These are phyloP conservation scores for Pascua guehoae DNA, from an alignment of 1,284 basidiomycete genomes.

Conservation along the genomic window DNA sequence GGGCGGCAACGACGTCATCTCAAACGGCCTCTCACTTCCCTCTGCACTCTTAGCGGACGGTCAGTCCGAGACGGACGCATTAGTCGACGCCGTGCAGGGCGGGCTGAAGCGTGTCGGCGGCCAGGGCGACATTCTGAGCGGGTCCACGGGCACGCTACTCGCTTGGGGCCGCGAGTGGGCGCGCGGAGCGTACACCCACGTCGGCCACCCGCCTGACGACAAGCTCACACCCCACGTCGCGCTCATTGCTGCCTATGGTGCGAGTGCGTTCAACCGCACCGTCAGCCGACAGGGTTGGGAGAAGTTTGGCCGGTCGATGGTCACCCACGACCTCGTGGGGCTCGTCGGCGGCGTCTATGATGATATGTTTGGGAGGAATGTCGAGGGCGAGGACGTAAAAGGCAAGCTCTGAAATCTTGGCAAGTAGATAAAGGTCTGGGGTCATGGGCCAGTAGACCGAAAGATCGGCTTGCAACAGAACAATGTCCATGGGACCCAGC, in stretches of 20 bases:
- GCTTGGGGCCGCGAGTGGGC: slow-evolving; percentile 94
- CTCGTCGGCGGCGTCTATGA: slow-evolving; percentile 70
- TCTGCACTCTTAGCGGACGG: slow-evolving; percentile 17
- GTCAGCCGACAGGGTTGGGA: slow-evolving; percentile 72
- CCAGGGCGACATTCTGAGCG: slow-evolving; percentile 90
- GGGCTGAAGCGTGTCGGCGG: slow-evolving; percentile 91
- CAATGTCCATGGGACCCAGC: too few species aligned
- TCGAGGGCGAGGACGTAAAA: slow-evolving; percentile 11
- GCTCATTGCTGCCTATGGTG: slow-evolving; percentile 81
- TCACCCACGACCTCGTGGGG: slow-evolving; percentile 83
- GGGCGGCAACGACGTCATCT: slow-evolving; percentile 61
- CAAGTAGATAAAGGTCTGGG: slow-evolving; percentile 8
- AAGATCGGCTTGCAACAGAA: too few species aligned
- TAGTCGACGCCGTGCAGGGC: slow-evolving; percentile 52
- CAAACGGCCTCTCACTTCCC: slow-evolving; percentile 45
- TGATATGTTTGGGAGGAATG: slow-evolving; percentile 60
- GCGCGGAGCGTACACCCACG: slow-evolving; percentile 62
- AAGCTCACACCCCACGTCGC: slow-evolving; percentile 59
- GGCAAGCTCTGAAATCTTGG: slow-evolving; percentile 11
- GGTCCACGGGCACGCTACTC: slow-evolving; percentile 78
- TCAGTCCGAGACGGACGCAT: slow-evolving; percentile 13
- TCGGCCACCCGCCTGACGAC: slow-evolving; percentile 56
- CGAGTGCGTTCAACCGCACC: slow-evolving; percentile 79
- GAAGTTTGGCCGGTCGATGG: slow-evolving; percentile 72
- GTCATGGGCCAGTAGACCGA: not conserved